phyloP scores from a whole-genome alignment of 148 eudicot genomes.

The Pouteria glomerata region DNA sequence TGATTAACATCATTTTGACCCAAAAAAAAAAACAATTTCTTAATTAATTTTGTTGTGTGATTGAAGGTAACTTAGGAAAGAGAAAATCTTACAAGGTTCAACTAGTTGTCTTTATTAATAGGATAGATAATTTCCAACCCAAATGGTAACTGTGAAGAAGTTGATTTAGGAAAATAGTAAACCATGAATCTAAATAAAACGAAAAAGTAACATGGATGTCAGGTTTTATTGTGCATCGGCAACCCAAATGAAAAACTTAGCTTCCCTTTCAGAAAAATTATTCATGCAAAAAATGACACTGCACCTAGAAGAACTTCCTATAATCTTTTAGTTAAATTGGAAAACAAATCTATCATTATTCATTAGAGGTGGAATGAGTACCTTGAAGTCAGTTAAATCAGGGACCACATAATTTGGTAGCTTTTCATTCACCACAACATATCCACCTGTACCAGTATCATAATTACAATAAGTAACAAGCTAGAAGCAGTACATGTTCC shows the following conservation, averaged over 20 bases:
- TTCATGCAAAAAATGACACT: neutral
- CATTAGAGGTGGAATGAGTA: too few species aligned
- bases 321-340: neutral
- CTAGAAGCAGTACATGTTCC: too few species aligned
- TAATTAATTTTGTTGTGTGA: too few species aligned
- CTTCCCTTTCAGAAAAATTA: neutral
- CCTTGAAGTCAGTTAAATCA: slow-evolving; percentile 23
- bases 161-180: neutral
- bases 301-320: neutral
- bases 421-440: slow-evolving; percentile 19
- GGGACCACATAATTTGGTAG: slow-evolving; percentile 20
- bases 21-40: too few species aligned
- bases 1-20: too few species aligned
- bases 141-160: neutral
- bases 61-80: too few species aligned
- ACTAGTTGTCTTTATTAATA: too few species aligned
- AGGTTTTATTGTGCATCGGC: neutral
- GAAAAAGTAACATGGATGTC: neutral
- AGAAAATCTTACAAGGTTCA: too few species aligned
- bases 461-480: neutral
- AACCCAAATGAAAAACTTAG: neutral
- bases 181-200: too few species aligned
- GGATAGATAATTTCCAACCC: too few species aligned
- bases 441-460: slow-evolving; percentile 16
- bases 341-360: neutral